Conservation (phyloP, 805 yeast genomes). For the Yamadazyma insecticola region DNA sequence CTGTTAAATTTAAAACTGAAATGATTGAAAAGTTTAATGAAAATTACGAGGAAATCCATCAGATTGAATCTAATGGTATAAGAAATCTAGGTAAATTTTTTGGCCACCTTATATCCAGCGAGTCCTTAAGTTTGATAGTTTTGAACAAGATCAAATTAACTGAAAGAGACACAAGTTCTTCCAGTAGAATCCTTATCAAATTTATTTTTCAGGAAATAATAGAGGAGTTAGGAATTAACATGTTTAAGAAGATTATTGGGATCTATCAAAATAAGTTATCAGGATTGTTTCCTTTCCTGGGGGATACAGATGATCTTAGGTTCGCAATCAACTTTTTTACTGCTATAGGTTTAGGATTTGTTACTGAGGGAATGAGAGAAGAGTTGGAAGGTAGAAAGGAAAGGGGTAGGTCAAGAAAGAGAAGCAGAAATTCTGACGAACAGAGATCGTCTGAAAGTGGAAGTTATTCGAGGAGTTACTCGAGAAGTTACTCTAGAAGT, state of each 20-base stretch:
- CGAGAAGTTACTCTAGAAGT: constrained; percentile 13
- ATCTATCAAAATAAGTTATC: constrained; percentile 40
- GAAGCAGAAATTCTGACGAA: constrained; percentile 16
- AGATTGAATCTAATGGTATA: constrained; percentile 66
- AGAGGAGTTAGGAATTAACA: constrained; percentile 64
- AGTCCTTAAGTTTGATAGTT: constrained; percentile 60
- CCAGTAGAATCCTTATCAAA: constrained; percentile 76
- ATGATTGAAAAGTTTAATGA: constrained; percentile 51
- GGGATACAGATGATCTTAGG: constrained; percentile 50
- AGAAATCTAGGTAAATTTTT: constrained; percentile 79
- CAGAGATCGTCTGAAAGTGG: constrained; percentile 9
- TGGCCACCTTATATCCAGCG: constrained; percentile 78
- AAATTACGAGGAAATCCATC: constrained; percentile 56
- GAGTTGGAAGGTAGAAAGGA: constrained; percentile 26
- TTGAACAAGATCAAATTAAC: constrained; percentile 55
- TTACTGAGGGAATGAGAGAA: constrained; percentile 80
- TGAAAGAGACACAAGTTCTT: constrained; percentile 71
- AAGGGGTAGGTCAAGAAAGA: constrained; percentile 6
- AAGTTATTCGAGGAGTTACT: constrained; percentile 10
- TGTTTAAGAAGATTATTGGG: constrained; percentile 51
- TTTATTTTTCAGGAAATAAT: constrained; percentile 75
- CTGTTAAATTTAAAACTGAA: constrained; percentile 43
- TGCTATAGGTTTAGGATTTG: constrained; percentile 80
- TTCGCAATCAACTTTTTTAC: constrained; percentile 90
- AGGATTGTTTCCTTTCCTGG: constrained; percentile 61